Evolutionary conservation across 768 basidiomycete species (phyloP).

Genomic region (Auriculariales sp.): DNA sequence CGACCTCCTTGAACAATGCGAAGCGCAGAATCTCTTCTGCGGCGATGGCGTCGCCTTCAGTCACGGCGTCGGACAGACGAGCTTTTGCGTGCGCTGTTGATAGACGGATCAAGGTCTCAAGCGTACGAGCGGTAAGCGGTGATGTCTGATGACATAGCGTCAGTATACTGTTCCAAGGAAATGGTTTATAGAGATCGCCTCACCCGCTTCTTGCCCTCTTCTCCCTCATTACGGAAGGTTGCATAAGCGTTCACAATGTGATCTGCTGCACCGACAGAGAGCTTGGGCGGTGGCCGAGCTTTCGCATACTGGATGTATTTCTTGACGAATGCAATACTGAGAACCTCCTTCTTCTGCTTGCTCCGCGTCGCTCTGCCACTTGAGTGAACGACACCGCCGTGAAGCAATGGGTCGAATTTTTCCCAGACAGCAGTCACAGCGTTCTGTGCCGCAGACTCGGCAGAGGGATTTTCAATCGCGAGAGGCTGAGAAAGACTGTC

Average conservation of each 20-base stretch:
- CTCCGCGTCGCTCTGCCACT: constrained; percentile 31
- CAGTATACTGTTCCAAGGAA: neutral
- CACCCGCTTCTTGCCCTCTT: constrained; percentile 81
- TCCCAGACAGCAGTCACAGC: constrained; percentile 76
- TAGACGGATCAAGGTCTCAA: constrained; percentile 96
- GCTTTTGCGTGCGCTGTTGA: constrained; percentile 97
- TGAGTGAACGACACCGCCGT: constrained; percentile 56
- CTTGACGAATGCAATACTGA: constrained; percentile 90
- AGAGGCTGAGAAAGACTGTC: constrained; percentile 84
- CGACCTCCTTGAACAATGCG: constrained; percentile 94
- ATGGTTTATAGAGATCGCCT: constrained; percentile 7
- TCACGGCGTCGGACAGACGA: constrained; percentile 73
- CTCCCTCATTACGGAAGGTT: constrained; percentile 79
- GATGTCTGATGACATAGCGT: constrained; percentile 52
- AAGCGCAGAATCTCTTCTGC: constrained; percentile 95
- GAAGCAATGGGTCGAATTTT: constrained; percentile 91
- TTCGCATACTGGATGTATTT: constrained; percentile 98
- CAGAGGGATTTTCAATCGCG: constrained; percentile 66
- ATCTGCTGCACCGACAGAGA: constrained; percentile 90
- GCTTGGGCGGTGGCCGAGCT: constrained; percentile 64
- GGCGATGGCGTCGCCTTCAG: constrained; percentile 69
- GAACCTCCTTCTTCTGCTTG: constrained; percentile 54
- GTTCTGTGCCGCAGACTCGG: constrained; percentile 31
- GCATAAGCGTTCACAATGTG: constrained; percentile 89
- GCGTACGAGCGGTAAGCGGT: constrained; percentile 92